Evolutionary conservation across 345 rosid genomes (phyloP), one percentile per base, ranked within the genome.

Genomic region (Sonneratia alba): DNA sequence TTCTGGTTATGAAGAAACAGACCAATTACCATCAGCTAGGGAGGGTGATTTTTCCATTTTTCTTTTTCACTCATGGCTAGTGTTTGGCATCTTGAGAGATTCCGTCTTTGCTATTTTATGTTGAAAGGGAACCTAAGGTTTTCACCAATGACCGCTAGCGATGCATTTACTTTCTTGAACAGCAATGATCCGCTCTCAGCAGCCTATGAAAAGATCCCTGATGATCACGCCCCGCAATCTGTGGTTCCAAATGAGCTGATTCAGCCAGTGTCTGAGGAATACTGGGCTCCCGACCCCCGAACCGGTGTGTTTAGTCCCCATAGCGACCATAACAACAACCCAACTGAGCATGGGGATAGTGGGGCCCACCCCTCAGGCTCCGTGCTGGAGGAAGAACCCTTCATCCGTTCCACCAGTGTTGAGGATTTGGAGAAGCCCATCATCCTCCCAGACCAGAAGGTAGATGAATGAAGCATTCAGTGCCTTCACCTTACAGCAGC

Each of bases 291-390:
- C 3, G 86, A 93, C 73, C 98, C 96, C 1, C 83, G 81, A 72
- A 93, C 98, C 2, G 97, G 96, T 62, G 90, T 91, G 55, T 91
- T 93, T 42, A 89, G 91, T 12, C 98, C 97, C 10, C 83, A 88
- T 38, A 24, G 85, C 2, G 87, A 83, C 38, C 77, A 81, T 40
- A 5, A 81, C 36, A 74, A 79, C 47, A 3, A 48, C 34, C 9
- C 81, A 0, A 77, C 68, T n/a, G 76, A 79, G 0, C 85, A 73
- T 3, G 59, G 8, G 68, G 32, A 59, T 32, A 36, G 38, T n/a
- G 63, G 34, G 70, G 68, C 83, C 4, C 55, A 8, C 70, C 12
- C 64, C 62, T 15, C 56, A 15, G 59, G 24, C 16, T 84, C 90
- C 0, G 87, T 81, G 66, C 64, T 89, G 79, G 94, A 91, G 77